These are phyloP conservation scores for Cyclocybe cylindracea DNA, from an alignment of 768 basidiomycete genomes.

Conservation along the genomic window DNA sequence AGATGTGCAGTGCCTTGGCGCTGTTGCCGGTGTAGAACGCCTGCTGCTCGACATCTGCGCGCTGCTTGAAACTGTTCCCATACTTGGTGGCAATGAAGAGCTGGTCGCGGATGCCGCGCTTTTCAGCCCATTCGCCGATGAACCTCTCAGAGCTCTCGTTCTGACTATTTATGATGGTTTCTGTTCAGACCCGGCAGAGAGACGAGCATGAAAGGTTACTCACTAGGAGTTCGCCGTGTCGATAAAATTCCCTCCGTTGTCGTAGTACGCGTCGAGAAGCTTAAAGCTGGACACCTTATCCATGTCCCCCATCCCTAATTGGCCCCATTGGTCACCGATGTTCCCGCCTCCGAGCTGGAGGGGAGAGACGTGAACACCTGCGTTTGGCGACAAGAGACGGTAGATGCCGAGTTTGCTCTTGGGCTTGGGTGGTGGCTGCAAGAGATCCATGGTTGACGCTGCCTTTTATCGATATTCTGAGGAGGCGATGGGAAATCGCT, in stretches of 20 bases:
- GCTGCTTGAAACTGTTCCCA: constrained; percentile 26
- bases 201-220: constrained; percentile 2
- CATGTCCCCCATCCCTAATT: constrained; percentile 35
- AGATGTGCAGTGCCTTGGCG: constrained; percentile 42
- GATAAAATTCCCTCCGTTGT: constrained; percentile 51
- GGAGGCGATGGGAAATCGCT: too few species aligned
- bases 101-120: constrained; percentile 45
- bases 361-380: constrained; percentile 43
- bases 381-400: constrained; percentile 33
- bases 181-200: not conserved
- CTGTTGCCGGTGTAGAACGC: constrained; percentile 49
- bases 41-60: constrained; percentile 24
- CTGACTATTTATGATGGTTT: constrained; percentile 32
- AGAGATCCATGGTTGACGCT: constrained; percentile 1
- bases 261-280: constrained; percentile 44
- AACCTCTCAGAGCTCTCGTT: constrained; percentile 56
- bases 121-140: constrained; percentile 55
- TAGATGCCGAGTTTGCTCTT: constrained; percentile 31
- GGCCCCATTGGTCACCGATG: constrained; percentile 40
- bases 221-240: constrained; percentile 50
- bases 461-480: too few species aligned
- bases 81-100: constrained; percentile 51
- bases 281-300: constrained; percentile 44
- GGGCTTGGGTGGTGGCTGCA: constrained; percentile 25
- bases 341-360: constrained; percentile 43